These are phyloP conservation scores for Hypoxylon sp. DNA, from an alignment of 2,329 filamentous ascomycete species.

Conservation along the genomic window DNA sequence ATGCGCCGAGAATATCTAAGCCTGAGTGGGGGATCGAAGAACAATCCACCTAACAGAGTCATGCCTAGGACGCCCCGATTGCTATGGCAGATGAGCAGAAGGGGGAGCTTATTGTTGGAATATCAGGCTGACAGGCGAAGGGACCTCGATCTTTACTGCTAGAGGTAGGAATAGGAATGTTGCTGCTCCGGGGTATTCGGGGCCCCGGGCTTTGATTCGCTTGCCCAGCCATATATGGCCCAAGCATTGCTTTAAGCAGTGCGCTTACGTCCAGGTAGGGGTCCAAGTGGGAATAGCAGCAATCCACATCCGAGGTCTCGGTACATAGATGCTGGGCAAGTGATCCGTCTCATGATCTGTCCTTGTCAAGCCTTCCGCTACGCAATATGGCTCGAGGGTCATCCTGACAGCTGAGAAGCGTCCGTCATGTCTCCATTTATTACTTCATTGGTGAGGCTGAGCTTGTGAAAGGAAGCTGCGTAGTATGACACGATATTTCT, in stretches of 20 bases:
- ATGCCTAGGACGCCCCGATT: neutral
- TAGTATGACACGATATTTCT: slow-evolving; percentile 16
- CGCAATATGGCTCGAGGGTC: slow-evolving; percentile 30
- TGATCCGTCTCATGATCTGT: slow-evolving; percentile 21
- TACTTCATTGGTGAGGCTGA: slow-evolving; percentile 31
- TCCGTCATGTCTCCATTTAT: slow-evolving; percentile 19
- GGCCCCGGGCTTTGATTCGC: slow-evolving; percentile 26
- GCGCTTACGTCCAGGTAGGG: slow-evolving; percentile 24
- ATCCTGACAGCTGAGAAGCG: slow-evolving; percentile 25
- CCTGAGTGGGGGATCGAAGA: slow-evolving; percentile 27
- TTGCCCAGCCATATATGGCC: slow-evolving; percentile 20
- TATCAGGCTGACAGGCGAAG: slow-evolving; percentile 1
- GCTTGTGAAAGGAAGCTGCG: slow-evolving; percentile 19
- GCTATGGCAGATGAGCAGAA: no score
- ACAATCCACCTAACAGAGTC: slow-evolving; percentile 3
- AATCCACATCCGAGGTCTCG: slow-evolving; percentile 27
- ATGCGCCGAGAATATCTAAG: slow-evolving; percentile 19
- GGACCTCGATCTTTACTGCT: neutral
- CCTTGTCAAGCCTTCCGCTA: slow-evolving; percentile 17
- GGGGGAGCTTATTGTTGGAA: slow-evolving; percentile 12
- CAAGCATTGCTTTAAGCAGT: neutral
- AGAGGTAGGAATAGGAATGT: slow-evolving; percentile 14
- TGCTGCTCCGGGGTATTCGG: slow-evolving; percentile 1
- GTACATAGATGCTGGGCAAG: slow-evolving; percentile 22
- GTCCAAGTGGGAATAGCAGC: slow-evolving; percentile 38